phyloP scores from a whole-genome alignment of 176 grass and related monocot species.

The Oryza meridionalis region DNA sequence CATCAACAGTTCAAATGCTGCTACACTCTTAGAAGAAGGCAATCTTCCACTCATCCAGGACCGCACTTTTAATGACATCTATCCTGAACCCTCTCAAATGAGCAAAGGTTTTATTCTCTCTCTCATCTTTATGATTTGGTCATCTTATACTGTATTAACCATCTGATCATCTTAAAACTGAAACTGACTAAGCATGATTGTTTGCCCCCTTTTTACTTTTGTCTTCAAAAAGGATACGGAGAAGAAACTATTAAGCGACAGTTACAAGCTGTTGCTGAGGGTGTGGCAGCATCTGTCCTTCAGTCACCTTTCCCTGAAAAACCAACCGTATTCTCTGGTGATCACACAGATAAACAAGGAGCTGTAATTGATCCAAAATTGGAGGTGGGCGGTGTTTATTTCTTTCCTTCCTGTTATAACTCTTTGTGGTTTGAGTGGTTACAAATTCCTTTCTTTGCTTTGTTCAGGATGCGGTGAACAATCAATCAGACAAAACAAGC shows the following conservation, averaged over 20 bases:
- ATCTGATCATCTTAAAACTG: slow-evolving; percentile 25
- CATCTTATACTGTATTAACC: not conserved
- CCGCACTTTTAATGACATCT: slow-evolving; percentile 52
- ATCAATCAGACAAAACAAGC: slow-evolving; percentile 66
- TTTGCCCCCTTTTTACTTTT: slow-evolving; percentile 5
- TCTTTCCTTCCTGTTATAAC: not conserved
- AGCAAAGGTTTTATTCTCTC: slow-evolving; percentile 66
- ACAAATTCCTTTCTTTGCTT: slow-evolving; percentile 27
- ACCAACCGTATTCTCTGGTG: slow-evolving; percentile 35
- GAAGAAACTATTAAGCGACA: slow-evolving; percentile 75
- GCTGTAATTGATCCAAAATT: slow-evolving; percentile 57
- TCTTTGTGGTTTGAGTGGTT: slow-evolving; percentile 1
- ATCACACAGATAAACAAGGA: slow-evolving; percentile 41
- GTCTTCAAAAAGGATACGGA: slow-evolving; percentile 51
- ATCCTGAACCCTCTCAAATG: slow-evolving; percentile 54
- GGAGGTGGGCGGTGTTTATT: slow-evolving; percentile 56
- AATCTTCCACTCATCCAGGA: slow-evolving; percentile 49
- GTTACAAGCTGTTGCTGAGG: slow-evolving; percentile 90
- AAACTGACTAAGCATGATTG: slow-evolving; percentile 19
- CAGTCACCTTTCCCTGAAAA: slow-evolving; percentile 62
- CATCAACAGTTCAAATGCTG: slow-evolving; percentile 55
- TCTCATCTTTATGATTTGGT: slow-evolving; percentile 29
- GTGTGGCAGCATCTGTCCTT: slow-evolving; percentile 79
- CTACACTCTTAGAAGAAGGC: slow-evolving; percentile 59
- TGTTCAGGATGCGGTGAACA: slow-evolving; percentile 54